These are phyloP conservation scores for Tardiomyces blankii DNA, from an alignment of 1,139 yeast genomes.

Conservation along the genomic window DNA sequence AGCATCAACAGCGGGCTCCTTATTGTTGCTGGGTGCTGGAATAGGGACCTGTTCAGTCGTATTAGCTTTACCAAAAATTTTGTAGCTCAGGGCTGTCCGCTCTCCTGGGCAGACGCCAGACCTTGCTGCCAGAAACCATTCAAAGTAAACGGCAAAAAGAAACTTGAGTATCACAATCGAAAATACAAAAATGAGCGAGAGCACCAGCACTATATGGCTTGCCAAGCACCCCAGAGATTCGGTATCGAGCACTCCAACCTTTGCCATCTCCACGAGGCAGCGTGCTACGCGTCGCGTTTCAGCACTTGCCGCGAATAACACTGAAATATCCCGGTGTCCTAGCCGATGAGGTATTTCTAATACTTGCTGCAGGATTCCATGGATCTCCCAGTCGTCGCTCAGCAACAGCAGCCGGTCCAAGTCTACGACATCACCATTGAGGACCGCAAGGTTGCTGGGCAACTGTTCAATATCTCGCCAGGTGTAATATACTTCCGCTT, in stretches of 20 bases:
- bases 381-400: conserved; percentile 22
- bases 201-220: neutral
- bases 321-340: neutral
- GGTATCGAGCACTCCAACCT: neutral
- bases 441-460: conserved; percentile 60
- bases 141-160: neutral
- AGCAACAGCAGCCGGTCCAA: conserved; percentile 60
- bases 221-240: neutral
- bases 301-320: neutral
- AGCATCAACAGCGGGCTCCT: conserved; percentile 3
- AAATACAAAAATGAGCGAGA: neutral
- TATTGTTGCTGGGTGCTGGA: neutral
- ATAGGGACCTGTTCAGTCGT: neutral
- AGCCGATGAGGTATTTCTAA: neutral
- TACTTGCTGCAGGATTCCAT: neutral
- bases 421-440: conserved; percentile 75
- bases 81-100: no score
- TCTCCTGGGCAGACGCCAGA: no score
- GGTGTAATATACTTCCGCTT: conserved; percentile 64
- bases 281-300: neutral
- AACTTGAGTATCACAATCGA: neutral
- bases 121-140: neutral
- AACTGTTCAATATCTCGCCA: conserved; percentile 66
- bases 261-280: neutral
- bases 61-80: neutral